A percentile compares a stretch with the other conserved stretches of the same genome.
phyloP scores from a whole-genome alignment of 306 rosid genomes.

The Herpetospermum pedunculosum region DNA sequence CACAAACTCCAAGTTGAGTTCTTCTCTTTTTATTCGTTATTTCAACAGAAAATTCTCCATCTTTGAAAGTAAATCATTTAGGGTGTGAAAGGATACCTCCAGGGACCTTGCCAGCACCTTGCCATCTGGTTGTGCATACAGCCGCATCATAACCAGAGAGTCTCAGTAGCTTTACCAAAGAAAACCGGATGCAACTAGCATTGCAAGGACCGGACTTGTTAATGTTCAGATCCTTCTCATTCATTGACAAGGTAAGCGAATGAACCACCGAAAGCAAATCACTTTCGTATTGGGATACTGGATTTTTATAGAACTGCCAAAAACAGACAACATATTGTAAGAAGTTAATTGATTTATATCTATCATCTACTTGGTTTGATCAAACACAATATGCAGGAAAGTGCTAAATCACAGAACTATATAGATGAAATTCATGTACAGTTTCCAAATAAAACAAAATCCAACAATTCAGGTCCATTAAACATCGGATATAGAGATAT shows the following conservation, averaged over 20 bases:
- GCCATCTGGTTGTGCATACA: conserved; percentile 84
- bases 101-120: conserved; percentile 79
- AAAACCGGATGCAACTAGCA: conserved; percentile 74
- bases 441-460: neutral
- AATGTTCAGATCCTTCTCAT: conserved; percentile 33
- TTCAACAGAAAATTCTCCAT: neutral
- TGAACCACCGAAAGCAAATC: conserved; percentile 64
- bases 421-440: neutral
- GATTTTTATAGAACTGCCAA: conserved; percentile 51
- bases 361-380: neutral
- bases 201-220: conserved; percentile 60
- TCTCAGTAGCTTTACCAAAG: conserved; percentile 71
- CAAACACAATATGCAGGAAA: neutral
- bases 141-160: conserved; percentile 80
- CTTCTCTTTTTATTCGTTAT: neutral
- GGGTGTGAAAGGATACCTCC: conserved; percentile 47
- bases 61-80: neutral
- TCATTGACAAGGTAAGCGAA: conserved; percentile 54
- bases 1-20: neutral
- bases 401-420: neutral
- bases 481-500: neutral
- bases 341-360: neutral
- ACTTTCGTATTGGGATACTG: conserved; percentile 51
- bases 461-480: neutral
- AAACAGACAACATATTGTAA: conserved; percentile 2